Conservation (phyloP, 2,329 filamentous ascomycete species). For the Magnaporthiopsis rhizophila region DNA sequence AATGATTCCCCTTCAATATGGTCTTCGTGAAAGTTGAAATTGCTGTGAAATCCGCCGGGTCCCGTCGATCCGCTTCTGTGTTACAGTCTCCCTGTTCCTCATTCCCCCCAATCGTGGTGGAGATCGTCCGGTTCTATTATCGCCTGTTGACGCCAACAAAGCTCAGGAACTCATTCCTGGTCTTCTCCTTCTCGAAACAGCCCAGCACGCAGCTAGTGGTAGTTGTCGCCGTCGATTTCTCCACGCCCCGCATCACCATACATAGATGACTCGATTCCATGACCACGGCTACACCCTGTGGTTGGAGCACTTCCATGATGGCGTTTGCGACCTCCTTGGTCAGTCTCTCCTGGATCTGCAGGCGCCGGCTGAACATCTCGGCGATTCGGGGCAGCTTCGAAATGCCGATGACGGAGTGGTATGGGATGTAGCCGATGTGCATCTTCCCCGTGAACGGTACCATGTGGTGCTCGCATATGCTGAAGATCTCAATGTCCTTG, state of each 20-base stretch:
- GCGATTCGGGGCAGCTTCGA: conserved; percentile 94
- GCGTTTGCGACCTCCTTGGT: conserved; percentile 95
- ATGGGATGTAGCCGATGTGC: conserved; percentile 97
- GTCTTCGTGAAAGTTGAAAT: no score
- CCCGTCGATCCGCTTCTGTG: no score
- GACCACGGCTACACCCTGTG: conserved; percentile 90
- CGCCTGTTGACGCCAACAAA: conserved; percentile 55
- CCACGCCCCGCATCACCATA: conserved; percentile 98
- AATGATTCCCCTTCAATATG: no score
- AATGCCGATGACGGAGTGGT: conserved; percentile 83
- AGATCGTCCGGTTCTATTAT: not conserved
- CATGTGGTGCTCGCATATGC: conserved; percentile 92
- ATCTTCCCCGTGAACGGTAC: conserved; percentile 98
- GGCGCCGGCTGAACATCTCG: conserved; percentile 87
- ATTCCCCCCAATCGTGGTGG: no score
- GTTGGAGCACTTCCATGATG: conserved; percentile 85
- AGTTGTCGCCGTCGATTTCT: conserved; percentile 80
- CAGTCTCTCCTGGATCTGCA: conserved; percentile 93
- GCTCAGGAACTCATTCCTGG: conserved; percentile 89
- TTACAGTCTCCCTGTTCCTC: no score
- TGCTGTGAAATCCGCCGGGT: no score
- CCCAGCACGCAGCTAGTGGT: conserved; percentile 98
- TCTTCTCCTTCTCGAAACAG: conserved; percentile 90
- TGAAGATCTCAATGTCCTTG: conserved; percentile 93
- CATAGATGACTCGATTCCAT: conserved; percentile 96